phyloP scores from a whole-genome alignment of 805 yeast species.

The Candida bentonensis region DNA sequence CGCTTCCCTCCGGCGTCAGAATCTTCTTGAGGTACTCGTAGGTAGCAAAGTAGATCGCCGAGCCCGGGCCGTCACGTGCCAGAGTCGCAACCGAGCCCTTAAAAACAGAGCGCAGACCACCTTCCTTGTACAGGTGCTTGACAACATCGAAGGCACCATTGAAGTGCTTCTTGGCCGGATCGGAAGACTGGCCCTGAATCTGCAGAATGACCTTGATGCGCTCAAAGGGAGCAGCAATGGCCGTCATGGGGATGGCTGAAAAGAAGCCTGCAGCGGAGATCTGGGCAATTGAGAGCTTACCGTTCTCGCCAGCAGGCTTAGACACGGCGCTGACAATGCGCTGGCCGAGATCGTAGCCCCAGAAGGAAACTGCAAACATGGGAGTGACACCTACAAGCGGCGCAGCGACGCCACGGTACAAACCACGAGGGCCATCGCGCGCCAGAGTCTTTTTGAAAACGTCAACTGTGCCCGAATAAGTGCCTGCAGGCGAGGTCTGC shows the following conservation, averaged over 20 bases:
- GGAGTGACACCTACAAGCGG: constrained; percentile 96
- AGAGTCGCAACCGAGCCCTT: constrained; percentile 87
- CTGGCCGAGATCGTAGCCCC: constrained; percentile 96
- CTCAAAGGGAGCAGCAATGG: constrained; percentile 96
- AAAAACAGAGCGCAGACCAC: constrained; percentile 74
- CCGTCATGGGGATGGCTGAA: constrained; percentile 88
- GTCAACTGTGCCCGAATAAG: constrained; percentile 43
- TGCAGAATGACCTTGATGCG: constrained; percentile 91
- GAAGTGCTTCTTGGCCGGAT: constrained; percentile 21
- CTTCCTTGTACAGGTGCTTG: constrained; percentile 53
- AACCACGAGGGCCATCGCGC: constrained; percentile 65
- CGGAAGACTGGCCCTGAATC: constrained; percentile 39
- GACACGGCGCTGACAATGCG: constrained; percentile 38
- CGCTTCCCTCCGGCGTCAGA: constrained; percentile 30
- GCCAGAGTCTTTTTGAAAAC: constrained; percentile 60
- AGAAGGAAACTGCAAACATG: constrained; percentile 93
- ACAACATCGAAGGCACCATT: constrained; percentile 47
- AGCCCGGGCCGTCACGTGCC: constrained; percentile 96
- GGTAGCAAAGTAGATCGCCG: constrained; percentile 89
- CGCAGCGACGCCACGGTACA: constrained; percentile 88
- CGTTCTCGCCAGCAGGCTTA: constrained; percentile 23
- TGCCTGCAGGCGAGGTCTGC: constrained; percentile 57
- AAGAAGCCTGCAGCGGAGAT: constrained; percentile 87
- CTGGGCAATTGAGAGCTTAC: constrained; percentile 46
- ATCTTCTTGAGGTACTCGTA: constrained; percentile 66